Evolutionary conservation across 108 stramenopile species (phyloP), one percentile per base, ranked within the genome.

Genomic region (Phaeodactylum tricornutum): DNA sequence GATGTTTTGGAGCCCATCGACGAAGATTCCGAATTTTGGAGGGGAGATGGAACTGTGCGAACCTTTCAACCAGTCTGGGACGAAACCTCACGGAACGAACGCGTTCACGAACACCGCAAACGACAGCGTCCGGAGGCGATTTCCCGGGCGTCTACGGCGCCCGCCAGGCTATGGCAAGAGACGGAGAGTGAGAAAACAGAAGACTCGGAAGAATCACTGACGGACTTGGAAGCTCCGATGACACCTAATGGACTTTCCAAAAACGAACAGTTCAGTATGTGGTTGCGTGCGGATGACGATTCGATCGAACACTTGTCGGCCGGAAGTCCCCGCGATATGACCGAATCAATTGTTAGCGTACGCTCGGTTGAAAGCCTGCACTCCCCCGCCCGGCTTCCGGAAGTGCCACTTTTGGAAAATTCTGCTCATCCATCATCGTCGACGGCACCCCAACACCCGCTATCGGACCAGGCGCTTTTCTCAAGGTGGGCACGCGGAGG

Each of bases 11-110:
- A 57, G 3, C 22, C n/a, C 3, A n/a, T 26, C 2, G 48, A 64
- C 12, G 47, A 55, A 29, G 40, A 53, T 4, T 38, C 42, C 39
- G 48, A 32, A 44, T 59, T 39, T 47, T 51, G 29, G 45, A 43
- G 25, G 14, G 64, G 57, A 2, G 32, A 27, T 53, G 63, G 67
- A 14, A 70, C 66, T 60, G 57, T 80, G 29, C 63, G 67, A 17
- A 44, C 72, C 6, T 77, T 69, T 53, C 59, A 71, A 31, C 75
- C 79, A 2, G 70, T 81, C n/a, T 77, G 66, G 66, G 73, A 62
- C 15, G 65, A 77, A 19, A 55, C 46, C 27, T 61, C 59, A 29
- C 62, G 69, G 8, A 22, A 16, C 41, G 25, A 47, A 29, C 65
- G 55, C 24, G 22, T 53, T 19, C 35, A 55, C 47, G 35, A 50